Base-by-base conservation (phyloP, 1,284 basidiomycete species). In the Takashimella tepidaria region DNA sequence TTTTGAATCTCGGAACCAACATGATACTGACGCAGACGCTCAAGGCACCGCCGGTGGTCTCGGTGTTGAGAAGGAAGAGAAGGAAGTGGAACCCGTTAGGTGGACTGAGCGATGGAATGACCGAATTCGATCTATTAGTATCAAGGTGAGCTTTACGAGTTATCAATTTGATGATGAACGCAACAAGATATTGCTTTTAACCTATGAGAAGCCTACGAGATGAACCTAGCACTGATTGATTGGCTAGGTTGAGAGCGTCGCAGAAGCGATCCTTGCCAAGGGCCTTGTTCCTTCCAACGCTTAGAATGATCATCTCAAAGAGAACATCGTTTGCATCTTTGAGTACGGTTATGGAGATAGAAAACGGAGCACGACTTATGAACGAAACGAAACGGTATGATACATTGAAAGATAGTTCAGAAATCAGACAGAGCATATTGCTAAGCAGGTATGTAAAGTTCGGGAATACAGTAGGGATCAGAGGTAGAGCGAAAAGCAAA, bases 91-190 rank as follows among this genome's bases (percentile, higher is more conserved):
- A 23, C 89, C 89, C 1, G 85, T 89, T 11, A 84, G 85, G 4
- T 88, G 88, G 74, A 92, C 89, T 0, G 92, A 92, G 75, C 83
- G 87, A 50, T 93, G 91, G 91, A 91, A 95, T 69, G 83, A 83
- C 66, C 87, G 92, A 66, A 92, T 95, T 64, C 82, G 88, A 60
- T 79, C 85, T 60, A 90, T 86, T 0, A 88, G 88, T 49, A 83
- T 88, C 45, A 89, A 89, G 70, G 91, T 92, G 31, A 37, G 31
- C 16, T n/a, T n/a, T n/a, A n/a, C n/a, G n/a, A n/a, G n/a, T n/a
- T n/a, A n/a, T n/a, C n/a, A n/a, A n/a, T n/a, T n/a, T n/a, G n/a
- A n/a, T n/a, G n/a, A n/a, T n/a, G n/a, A n/a, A n/a, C n/a, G n/a
- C n/a, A n/a, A n/a, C n/a, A n/a, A n/a, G n/a, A n/a, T n/a, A n/a